These are phyloP conservation scores for Leptosphaerulina australis DNA, from an alignment of 2,329 filamentous ascomycete species.

Conservation along the genomic window DNA sequence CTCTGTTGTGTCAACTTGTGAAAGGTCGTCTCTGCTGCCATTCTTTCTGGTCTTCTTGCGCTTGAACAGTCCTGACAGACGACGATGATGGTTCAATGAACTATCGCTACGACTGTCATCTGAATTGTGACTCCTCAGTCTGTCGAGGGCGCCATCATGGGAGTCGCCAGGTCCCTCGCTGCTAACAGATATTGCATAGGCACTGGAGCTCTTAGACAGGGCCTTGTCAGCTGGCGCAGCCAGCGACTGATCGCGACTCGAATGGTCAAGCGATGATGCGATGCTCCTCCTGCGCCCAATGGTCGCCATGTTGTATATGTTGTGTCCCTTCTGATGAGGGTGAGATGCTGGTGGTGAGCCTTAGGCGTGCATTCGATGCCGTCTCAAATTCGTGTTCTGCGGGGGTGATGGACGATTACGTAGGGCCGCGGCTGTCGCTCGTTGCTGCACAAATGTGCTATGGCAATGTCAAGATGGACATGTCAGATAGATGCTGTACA, in stretches of 20 bases:
- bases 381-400: not conserved
- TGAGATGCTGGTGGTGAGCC: not conserved
- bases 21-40: constrained; percentile 38
- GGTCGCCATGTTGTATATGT: constrained; percentile 26
- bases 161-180: constrained; percentile 38
- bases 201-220: constrained; percentile 34
- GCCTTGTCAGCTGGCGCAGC: constrained; percentile 28
- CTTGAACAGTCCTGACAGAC: constrained; percentile 61
- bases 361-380: not conserved
- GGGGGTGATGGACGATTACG: constrained; percentile 3
- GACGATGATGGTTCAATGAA: constrained; percentile 49
- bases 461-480: constrained; percentile 1
- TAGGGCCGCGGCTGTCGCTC: constrained; percentile 1
- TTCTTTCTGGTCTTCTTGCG: constrained; percentile 50
- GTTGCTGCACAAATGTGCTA: not conserved
- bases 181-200: constrained; percentile 41
- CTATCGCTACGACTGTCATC: constrained; percentile 51
- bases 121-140: constrained; percentile 48
- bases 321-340: not conserved
- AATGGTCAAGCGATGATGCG: constrained; percentile 24
- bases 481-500: not conserved
- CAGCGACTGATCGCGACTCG: constrained; percentile 33
- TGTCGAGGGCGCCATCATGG: constrained; percentile 51
- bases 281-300: constrained; percentile 33
- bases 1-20: constrained; percentile 20